These are phyloP conservation scores for Tulasnella calospora DNA, from an alignment of 768 basidiomycete genomes.

Conservation along the genomic window DNA sequence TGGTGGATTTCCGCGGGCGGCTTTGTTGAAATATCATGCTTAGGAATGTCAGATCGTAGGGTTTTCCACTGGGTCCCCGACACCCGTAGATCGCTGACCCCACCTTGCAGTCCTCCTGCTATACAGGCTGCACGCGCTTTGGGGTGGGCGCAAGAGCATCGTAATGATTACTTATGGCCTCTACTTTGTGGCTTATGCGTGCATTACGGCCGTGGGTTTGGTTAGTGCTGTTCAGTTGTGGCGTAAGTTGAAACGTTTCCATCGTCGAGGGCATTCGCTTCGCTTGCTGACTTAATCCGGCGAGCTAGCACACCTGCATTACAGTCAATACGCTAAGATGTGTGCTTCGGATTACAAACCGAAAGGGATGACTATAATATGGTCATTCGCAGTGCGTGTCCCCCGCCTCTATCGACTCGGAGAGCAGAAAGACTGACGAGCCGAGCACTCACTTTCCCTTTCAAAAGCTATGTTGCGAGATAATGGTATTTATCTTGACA, in stretches of 20 bases:
- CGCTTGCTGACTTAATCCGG: neutral
- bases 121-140: conserved; percentile 5
- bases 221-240: neutral
- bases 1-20: neutral
- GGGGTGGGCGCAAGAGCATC: conserved; percentile 1
- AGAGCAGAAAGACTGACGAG: neutral
- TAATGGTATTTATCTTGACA: conserved; percentile 3
- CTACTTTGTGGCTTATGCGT: neutral
- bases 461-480: neutral
- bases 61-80: neutral
- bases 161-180: neutral
- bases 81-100: neutral
- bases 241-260: neutral
- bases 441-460: neutral
- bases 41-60: neutral
- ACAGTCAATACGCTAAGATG: neutral
- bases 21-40: neutral
- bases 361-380: neutral
- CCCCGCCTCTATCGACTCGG: neutral
- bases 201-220: neutral
- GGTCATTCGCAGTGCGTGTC: neutral
- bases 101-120: neutral
- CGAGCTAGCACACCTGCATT: neutral
- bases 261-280: neutral
- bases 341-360: neutral